Evolutionary conservation across 2,329 filamentous ascomycete species (phyloP), one percentile per base, ranked within the genome.

Genomic region (Epichloe elymi): DNA sequence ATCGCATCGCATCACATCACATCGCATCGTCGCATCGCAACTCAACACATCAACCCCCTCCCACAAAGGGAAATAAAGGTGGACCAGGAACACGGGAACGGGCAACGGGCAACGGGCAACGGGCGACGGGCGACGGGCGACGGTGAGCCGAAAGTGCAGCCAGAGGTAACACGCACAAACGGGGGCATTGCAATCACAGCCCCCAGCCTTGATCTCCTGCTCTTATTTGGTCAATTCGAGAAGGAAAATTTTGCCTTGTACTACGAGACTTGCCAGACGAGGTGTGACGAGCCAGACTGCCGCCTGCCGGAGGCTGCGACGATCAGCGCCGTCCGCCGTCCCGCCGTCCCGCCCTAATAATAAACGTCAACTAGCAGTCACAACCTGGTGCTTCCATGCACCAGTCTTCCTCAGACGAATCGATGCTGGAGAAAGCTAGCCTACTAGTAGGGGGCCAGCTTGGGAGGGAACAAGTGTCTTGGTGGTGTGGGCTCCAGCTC

Each of bases 271-370:
- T 38, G 42, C 42, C 20, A 15, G 41, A 35, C 37, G 11, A 43
- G 38, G 45, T 51, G 37, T 41, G 45, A 51, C 52, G 26, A 38
- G 35, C 37, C 26, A 39, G 37, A 30, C 51, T 53, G 52, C 52
- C 49, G 46, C 46, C 52, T 51, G 46, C 51, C 51, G 52, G 46
- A 40, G 23, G 45, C 33, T 51, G 45, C 48, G 20, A 39, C 48
- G 33, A 49, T 20, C 41, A 51, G 52, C 46, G 49, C 46, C 49
- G 52, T 51, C 17, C 42, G 8, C 26, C 26, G 26, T 30, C 8
- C 26, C 26, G 35, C 50, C 45, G 46, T 39, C 44, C 50, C 50
- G 46, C 40, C 33, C 23, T 19, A 39, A 30, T 3, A 8, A 8
- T 3, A 3, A 26, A 30, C 26, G 26, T 10, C 3, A 10, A 4